Evolutionary conservation across 2,329 filamentous ascomycete species (phyloP).

Genomic region (Monilinia vaccinii-corymbosi): DNA sequence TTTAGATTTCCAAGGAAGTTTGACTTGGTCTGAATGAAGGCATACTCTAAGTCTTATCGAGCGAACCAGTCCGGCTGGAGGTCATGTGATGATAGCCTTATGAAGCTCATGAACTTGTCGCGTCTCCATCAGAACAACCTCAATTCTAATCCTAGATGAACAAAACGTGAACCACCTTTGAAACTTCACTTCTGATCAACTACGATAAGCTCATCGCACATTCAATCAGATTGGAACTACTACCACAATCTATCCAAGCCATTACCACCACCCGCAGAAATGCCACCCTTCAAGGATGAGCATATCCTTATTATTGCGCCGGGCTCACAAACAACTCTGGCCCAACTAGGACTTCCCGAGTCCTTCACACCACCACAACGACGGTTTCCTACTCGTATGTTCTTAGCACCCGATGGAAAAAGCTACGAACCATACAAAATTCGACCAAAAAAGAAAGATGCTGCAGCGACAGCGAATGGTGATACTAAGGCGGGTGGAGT

Average conservation of each 20-base stretch:
- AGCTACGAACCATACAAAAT: slow-evolving; percentile 78
- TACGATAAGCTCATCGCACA: not conserved
- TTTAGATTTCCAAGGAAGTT: not conserved
- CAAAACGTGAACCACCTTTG: not conserved
- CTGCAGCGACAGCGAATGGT: slow-evolving; percentile 21
- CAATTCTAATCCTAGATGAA: not conserved
- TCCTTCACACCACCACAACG: slow-evolving; percentile 72
- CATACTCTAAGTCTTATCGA: not conserved
- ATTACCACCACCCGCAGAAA: slow-evolving; percentile 9
- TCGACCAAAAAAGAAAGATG: slow-evolving; percentile 49
- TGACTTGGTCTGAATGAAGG: not conserved
- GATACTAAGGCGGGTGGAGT: slow-evolving; percentile 29
- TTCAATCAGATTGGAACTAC: not conserved
- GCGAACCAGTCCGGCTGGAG: no score
- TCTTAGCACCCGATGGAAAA: slow-evolving; percentile 64
- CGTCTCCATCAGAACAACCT: not conserved
- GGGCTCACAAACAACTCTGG: slow-evolving; percentile 29
- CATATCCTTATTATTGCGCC: slow-evolving; percentile 38
- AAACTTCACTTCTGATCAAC: not conserved
- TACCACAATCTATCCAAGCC: not conserved
- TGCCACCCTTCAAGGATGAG: slow-evolving; percentile 29
- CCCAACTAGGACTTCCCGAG: slow-evolving; percentile 30
- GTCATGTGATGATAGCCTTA: not conserved
- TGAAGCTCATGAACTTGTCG: not conserved
- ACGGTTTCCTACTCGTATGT: slow-evolving; percentile 90